Base-by-base conservation (phyloP, 1,139 yeast genomes). In the Sugiyamaella novakii region DNA sequence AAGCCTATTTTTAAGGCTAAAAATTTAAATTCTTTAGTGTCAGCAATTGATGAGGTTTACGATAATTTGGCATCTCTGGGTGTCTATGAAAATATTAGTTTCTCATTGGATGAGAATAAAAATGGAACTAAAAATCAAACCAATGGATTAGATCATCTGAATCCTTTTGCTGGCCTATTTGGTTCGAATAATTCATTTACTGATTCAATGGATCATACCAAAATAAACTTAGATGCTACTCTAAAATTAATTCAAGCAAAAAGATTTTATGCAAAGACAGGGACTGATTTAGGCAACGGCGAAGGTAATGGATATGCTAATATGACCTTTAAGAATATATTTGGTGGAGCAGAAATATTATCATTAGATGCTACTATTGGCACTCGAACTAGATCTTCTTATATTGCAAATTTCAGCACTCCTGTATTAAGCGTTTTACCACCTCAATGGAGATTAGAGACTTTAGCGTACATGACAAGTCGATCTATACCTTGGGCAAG, bases 351-450 rank as follows among this genome's bases (percentile, higher is more conserved):
- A 5, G 62, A 59, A 40, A 48, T 54, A 14, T 34, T 59, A 25
- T 51, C 55, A 1, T 30, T 56, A 12, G 57, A 53, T 34, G 61
- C 56, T 11, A 50, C 58, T 3, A 50, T 53, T 12, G 59, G 59
- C 5, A 85, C 96, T 1, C 80, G 87, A 53, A 91, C 95, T 2
- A 52, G 60, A 21, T 79, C 95, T 0, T 84, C 95, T 4, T 84
- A 85, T 61, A 39, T 54, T 17, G 49, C 53, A 24, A 83, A 80
- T 58, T 82, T 78, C 59, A 72, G 78, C 35, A 76, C 78, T 57
- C 96, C 97, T 0, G 51, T 83, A 18, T 58, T 51, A 68, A 43
- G 76, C 21, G 24, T 47, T 14, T 27, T 43, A 21, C 70, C 75
- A 46, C 70, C 82, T 5, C 65, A 72, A 50, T 77, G 81, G 74